phyloP scores from a whole-genome alignment of 2,329 filamentous ascomycete genomes.

The Didymosphaeria variabile region DNA sequence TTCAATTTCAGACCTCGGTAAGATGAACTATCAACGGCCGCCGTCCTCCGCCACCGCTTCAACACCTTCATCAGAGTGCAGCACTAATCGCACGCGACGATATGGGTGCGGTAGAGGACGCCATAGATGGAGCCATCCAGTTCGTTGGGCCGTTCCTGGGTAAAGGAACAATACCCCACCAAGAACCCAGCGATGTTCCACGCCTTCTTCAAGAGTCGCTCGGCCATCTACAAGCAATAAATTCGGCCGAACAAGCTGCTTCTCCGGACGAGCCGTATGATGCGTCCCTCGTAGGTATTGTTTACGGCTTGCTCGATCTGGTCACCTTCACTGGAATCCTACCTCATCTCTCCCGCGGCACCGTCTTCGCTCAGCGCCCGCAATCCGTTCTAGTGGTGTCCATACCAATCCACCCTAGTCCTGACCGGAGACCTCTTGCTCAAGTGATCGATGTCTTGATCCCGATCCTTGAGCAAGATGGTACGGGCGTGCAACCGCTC shows the following conservation, averaged over 20 bases:
- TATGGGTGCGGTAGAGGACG: conserved; percentile 44
- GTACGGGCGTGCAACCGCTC: conserved; percentile 47
- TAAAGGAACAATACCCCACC: conserved; percentile 18
- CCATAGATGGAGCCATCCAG: conserved; percentile 44
- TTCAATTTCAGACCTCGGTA: neutral
- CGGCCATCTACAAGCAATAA: conserved; percentile 43
- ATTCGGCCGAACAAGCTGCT: conserved; percentile 41
- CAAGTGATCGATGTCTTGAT: conserved; percentile 30
- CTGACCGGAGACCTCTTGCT: conserved; percentile 25
- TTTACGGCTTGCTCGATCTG: conserved; percentile 52
- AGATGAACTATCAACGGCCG: neutral
- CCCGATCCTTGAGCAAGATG: conserved; percentile 36
- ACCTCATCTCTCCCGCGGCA: conserved; percentile 44
- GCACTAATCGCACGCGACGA: neutral
- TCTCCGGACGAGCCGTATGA: conserved; percentile 49
- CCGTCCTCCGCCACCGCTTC: conserved; percentile 38
- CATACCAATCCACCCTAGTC: conserved; percentile 20
- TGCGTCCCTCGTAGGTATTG: conserved; percentile 47
- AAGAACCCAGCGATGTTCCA: conserved; percentile 21
- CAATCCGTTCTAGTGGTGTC: conserved; percentile 40
- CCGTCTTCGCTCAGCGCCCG: conserved; percentile 45
- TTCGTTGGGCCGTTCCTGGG: conserved; percentile 45
- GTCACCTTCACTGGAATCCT: conserved; percentile 44
- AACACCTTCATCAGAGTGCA: conserved; percentile 20
- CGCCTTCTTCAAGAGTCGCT: conserved; percentile 40